Evolutionary conservation across 768 basidiomycete species (phyloP).

Genomic region (Podaxis carcinomalis): DNA sequence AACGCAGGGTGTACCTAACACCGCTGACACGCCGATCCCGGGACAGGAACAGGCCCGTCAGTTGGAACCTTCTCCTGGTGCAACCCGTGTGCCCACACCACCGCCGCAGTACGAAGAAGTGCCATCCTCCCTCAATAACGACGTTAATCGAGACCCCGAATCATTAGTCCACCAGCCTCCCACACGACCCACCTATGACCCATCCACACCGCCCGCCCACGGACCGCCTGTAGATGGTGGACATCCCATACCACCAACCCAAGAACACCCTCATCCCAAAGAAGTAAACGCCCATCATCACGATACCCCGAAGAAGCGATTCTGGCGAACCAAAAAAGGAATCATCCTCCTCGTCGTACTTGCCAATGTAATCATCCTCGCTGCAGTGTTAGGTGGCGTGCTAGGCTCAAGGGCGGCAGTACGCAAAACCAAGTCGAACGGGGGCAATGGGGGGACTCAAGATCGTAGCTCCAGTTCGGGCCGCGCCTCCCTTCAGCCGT

Average conservation of each 20-base stretch:
- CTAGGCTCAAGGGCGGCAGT: too few species aligned
- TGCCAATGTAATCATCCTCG: not conserved
- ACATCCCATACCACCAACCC: not conserved
- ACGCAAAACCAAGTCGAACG: not conserved
- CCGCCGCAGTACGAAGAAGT: not conserved
- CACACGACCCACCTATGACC: too few species aligned
- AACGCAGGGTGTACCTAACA: not conserved
- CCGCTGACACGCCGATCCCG: not conserved
- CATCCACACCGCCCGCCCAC: too few species aligned
- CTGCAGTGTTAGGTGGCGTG: constrained; percentile 9
- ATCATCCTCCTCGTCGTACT: not conserved
- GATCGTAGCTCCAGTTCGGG: too few species aligned
- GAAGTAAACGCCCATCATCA: not conserved
- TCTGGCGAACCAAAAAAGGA: constrained; percentile 6
- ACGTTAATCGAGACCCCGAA: not conserved
- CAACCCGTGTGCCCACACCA: not conserved
- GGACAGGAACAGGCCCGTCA: not conserved
- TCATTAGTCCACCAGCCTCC: too few species aligned
- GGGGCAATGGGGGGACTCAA: not conserved
- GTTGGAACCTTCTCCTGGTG: not conserved
- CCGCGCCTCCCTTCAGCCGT: too few species aligned
- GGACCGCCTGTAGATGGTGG: not conserved
- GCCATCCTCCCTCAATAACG: not conserved
- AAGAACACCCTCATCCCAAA: not conserved
- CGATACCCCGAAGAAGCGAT: not conserved